Conservation (phyloP, 768 basidiomycete genomes). For the Amanita fuliginea region DNA sequence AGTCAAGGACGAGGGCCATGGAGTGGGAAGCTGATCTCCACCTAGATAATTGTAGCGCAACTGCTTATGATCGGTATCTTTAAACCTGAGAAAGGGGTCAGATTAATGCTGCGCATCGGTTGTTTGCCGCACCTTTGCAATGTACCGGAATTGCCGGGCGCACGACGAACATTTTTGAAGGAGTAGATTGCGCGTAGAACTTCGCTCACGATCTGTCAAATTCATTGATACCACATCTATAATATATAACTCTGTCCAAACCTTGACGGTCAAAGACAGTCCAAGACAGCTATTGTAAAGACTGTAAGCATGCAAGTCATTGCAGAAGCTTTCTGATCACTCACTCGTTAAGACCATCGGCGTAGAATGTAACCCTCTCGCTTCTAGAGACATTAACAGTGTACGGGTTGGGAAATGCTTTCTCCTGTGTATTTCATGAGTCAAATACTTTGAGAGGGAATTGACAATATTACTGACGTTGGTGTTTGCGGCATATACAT, state of each 20-base stretch:
- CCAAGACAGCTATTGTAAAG: slow-evolving; percentile 23
- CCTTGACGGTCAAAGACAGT: slow-evolving; percentile 44
- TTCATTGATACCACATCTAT: not conserved
- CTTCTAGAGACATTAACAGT: slow-evolving; percentile 34
- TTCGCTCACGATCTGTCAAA: slow-evolving; percentile 38
- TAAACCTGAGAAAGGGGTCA: slow-evolving; percentile 28
- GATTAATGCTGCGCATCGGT: not conserved
- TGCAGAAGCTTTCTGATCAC: not conserved
- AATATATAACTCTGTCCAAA: slow-evolving; percentile 12
- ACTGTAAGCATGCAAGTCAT: not conserved
- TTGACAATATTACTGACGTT: slow-evolving; percentile 33
- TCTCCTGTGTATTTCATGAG: slow-evolving; percentile 22
- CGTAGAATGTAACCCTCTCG: slow-evolving; percentile 31
- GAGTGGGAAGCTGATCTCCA: slow-evolving; percentile 31
- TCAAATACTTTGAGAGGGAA: not conserved
- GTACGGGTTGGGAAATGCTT: slow-evolving; percentile 38
- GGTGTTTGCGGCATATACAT: slow-evolving; percentile 43
- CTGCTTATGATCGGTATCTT: slow-evolving; percentile 33
- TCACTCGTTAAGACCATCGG: slow-evolving; percentile 37
- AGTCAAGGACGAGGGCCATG: slow-evolving; percentile 63
- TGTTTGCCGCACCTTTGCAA: slow-evolving; percentile 35
- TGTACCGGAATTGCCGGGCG: slow-evolving; percentile 54
- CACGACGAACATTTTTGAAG: slow-evolving; percentile 48
- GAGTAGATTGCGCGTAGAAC: slow-evolving; percentile 56
- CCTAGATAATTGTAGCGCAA: slow-evolving; percentile 48